A percentile compares a stretch with the other conserved stretches of the same genome.
Conservation (phyloP, 495 filamentous ascomycete species). For the Neurospora sp. region DNA sequence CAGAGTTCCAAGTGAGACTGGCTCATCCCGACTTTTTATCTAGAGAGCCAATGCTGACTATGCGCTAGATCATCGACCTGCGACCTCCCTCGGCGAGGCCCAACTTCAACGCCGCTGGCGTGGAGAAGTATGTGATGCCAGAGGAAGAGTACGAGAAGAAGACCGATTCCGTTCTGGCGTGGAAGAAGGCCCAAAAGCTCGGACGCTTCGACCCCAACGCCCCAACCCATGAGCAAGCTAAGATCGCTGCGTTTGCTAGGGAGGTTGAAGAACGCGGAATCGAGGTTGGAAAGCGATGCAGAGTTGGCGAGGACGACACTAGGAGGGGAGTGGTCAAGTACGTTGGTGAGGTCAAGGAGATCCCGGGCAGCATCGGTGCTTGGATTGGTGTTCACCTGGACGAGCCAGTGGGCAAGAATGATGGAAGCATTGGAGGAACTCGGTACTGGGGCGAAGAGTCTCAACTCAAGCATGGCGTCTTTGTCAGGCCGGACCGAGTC, state of each 20-base stretch:
- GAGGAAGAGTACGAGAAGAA: constrained; percentile 72
- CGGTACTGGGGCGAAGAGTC: constrained; percentile 63
- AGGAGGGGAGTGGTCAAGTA: constrained; percentile 77
- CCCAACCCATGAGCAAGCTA: constrained; percentile 57
- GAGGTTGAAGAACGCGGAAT: constrained; percentile 63
- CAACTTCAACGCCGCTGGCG: constrained; percentile 70
- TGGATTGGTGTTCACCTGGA: constrained; percentile 85
- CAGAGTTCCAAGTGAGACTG: constrained; percentile 63
- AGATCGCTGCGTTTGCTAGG: constrained; percentile 50
- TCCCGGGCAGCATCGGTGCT: constrained; percentile 58
- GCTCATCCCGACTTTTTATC: background rate
- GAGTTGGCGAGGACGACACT: constrained; percentile 53
- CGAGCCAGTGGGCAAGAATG: constrained; percentile 83
- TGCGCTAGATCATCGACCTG: constrained; percentile 62
- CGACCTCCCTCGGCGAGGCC: constrained; percentile 59
- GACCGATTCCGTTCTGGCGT: constrained; percentile 77
- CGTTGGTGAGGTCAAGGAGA: constrained; percentile 71
- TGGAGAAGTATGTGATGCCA: constrained; percentile 81
- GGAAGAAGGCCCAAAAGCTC: constrained; percentile 85
- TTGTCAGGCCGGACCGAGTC: constrained; percentile 82
- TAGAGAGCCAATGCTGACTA: background rate
- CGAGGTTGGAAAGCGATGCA: constrained; percentile 51
- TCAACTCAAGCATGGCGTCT: constrained; percentile 63
- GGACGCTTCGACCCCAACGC: constrained; percentile 90
- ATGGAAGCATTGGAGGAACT: constrained; percentile 69